These are phyloP conservation scores for Globisporangium recalcitrans DNA, from an alignment of 352 stramenopile genomes.

Conservation along the genomic window DNA sequence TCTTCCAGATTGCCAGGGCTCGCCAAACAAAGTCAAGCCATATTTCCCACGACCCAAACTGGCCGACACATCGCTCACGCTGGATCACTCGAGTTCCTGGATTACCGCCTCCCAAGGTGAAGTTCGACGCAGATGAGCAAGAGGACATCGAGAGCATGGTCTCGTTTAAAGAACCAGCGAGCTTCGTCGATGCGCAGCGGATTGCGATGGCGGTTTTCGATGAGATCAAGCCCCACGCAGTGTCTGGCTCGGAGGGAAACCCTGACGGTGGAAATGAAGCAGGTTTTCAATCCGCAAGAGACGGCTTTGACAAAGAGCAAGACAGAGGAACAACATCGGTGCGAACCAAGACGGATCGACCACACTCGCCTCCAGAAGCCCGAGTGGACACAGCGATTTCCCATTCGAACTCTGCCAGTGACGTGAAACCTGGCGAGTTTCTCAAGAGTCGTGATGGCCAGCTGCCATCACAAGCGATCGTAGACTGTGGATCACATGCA, in stretches of 20 bases:
- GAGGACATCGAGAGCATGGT: constrained; percentile 1
- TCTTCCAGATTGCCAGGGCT: constrained; percentile 39
- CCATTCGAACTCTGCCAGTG: not conserved
- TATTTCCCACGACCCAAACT: constrained; percentile 5
- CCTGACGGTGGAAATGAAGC: not conserved
- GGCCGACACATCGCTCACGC: not conserved
- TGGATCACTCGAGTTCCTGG: not conserved
- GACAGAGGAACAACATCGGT: not conserved
- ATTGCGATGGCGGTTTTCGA: constrained; percentile 19
- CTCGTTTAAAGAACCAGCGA: constrained; percentile 31
- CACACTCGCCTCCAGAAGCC: constrained; percentile 2
- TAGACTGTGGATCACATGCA: not conserved
- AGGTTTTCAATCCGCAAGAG: not conserved
- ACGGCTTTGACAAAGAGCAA: not conserved
- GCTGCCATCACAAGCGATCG: not conserved
- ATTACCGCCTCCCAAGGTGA: not conserved
- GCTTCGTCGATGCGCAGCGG: constrained; percentile 36
- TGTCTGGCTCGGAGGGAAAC: not conserved
- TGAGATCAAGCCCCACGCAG: not conserved
- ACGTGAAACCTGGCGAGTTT: not conserved
- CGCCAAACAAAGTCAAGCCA: constrained; percentile 22
- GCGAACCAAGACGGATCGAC: constrained; percentile 1
- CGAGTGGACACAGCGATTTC: not conserved
- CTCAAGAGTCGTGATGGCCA: not conserved
- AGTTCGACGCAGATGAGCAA: not conserved